These are phyloP conservation scores for Fusarium lateritium DNA, from an alignment of 2,329 filamentous ascomycete genomes.

Conservation along the genomic window DNA sequence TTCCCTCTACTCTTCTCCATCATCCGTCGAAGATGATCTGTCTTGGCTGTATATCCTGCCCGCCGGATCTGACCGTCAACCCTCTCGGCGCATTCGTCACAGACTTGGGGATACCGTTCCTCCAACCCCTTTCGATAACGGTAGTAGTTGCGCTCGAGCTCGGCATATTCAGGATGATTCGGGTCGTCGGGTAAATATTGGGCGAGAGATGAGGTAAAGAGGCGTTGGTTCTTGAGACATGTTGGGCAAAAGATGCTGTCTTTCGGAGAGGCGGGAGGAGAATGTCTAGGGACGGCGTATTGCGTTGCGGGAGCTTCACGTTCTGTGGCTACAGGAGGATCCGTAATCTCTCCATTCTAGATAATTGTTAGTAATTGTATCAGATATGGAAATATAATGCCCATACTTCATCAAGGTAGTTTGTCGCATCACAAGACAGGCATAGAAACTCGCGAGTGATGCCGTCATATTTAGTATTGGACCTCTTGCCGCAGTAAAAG, in stretches of 20 bases:
- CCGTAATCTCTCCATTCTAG: slow-evolving; percentile 89
- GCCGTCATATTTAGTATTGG: slow-evolving; percentile 71
- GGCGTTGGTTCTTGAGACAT: slow-evolving; percentile 90
- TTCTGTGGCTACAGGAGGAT: slow-evolving; percentile 78
- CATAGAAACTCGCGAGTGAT: slow-evolving; percentile 78
- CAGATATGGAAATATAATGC: accelerated
- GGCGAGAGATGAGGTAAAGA: slow-evolving; percentile 81
- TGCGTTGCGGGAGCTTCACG: slow-evolving; percentile 59
- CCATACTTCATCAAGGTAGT: slow-evolving; percentile 87
- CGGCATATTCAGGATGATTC: slow-evolving; percentile 76
- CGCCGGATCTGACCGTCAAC: slow-evolving; percentile 79
- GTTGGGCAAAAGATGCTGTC: slow-evolving; percentile 76
- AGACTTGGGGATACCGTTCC: slow-evolving; percentile 89
- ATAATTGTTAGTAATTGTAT: slow-evolving; percentile 15
- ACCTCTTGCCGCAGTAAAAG: slow-evolving; percentile 86
- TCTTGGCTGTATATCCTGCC: slow-evolving; percentile 85
- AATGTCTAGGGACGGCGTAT: slow-evolving; percentile 63
- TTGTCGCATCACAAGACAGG: slow-evolving; percentile 84
- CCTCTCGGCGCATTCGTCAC: slow-evolving; percentile 81
- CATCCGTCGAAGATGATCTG: slow-evolving; percentile 83
- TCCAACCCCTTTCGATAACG: slow-evolving; percentile 81
- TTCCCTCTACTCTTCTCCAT: slow-evolving; percentile 74
- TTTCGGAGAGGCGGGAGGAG: slow-evolving; percentile 27
- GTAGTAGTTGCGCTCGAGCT: slow-evolving; percentile 78
- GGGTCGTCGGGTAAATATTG: slow-evolving; percentile 81